Evolutionary conservation across 2,329 filamentous ascomycete species (phyloP), one percentile per base, ranked within the genome.

Genomic region (Colletotrichum viniferum): DNA sequence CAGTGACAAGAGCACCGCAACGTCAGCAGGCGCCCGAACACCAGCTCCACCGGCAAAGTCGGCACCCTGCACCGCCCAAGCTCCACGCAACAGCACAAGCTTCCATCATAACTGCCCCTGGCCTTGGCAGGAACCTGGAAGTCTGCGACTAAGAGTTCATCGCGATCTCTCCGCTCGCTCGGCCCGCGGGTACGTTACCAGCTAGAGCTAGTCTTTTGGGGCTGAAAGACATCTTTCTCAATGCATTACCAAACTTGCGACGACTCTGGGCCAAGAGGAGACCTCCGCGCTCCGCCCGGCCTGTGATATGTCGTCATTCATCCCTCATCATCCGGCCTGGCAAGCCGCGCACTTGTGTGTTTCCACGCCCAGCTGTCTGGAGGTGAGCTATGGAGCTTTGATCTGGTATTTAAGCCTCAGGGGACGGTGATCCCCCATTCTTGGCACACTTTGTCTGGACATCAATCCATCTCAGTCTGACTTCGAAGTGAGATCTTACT

Each of bases 301-400:
- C 26, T 55, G 16, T 48, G 55, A 14, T 38, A 73, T 76, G 73
- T 76, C 73, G 73, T 76, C 73, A 76, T 74, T 64, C 63, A 68
- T 73, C 34, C 58, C 69, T 76, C 69, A 76, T 60, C 64, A 52
- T 38, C 58, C 56, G 56, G 58, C 52, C 26, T 34, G 61, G n/a
- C 52, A 63, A 52, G 43, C 38, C 61, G 34, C 26, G 30, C 21
- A 36, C 52, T 55, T 24, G 52, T 30, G 24, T 63, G 21, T 26
- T 36, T 56, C 30, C 66, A 64, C 6, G 30, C 16, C n/a, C 36
- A 58, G 55, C 58, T 24, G 58, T 21, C 12, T 71, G 21, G 43
- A 36, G 18, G 32, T 73, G n/a, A 38, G 13, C 55, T 7, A 26
- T 60, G 43, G 10, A n/a, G n/a, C 10, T 48, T 48, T 21, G 43